A percentile compares a stretch with the other conserved stretches of the same genome.
Evolutionary conservation across 768 basidiomycete species (phyloP).

Genomic region (Butyriboletus loyo): DNA sequence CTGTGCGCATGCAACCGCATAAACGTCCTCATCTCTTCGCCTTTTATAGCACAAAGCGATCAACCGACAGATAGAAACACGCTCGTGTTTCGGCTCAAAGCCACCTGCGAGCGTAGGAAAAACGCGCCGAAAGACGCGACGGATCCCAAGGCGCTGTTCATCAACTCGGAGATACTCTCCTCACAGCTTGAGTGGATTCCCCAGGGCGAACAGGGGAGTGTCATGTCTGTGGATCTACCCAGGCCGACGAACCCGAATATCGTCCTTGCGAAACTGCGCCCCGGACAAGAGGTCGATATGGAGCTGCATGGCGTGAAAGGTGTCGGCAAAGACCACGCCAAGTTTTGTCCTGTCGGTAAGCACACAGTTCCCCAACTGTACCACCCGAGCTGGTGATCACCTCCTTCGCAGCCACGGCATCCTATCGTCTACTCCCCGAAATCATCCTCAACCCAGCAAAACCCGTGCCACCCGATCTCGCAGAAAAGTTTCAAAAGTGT

Average conservation of each 20-base stretch:
- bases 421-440: slow-evolving; percentile 88
- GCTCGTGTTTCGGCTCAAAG: slow-evolving; percentile 76
- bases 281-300: slow-evolving; percentile 83
- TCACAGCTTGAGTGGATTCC: slow-evolving; percentile 73
- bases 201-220: slow-evolving; percentile 72
- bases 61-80: slow-evolving; percentile 87
- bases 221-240: slow-evolving; percentile 54
- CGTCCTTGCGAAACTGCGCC: slow-evolving; percentile 86
- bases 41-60: slow-evolving; percentile 40
- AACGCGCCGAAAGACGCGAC: slow-evolving; percentile 50
- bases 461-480: slow-evolving; percentile 74
- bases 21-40: neutral
- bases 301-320: slow-evolving; percentile 92
- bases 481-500: slow-evolving; percentile 80
- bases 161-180: slow-evolving; percentile 66
- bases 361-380: neutral
- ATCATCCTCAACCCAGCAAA: slow-evolving; percentile 67
- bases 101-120: slow-evolving; percentile 61
- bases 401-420: slow-evolving; percentile 72
- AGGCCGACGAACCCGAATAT: slow-evolving; percentile 76
- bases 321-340: slow-evolving; percentile 92
- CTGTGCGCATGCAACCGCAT: neutral
- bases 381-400: neutral
- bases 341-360: slow-evolving; percentile 92
- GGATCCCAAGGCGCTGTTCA: slow-evolving; percentile 64